phyloP scores from a whole-genome alignment of 2,329 filamentous ascomycete genomes.

The Cordyceps militaris region DNA sequence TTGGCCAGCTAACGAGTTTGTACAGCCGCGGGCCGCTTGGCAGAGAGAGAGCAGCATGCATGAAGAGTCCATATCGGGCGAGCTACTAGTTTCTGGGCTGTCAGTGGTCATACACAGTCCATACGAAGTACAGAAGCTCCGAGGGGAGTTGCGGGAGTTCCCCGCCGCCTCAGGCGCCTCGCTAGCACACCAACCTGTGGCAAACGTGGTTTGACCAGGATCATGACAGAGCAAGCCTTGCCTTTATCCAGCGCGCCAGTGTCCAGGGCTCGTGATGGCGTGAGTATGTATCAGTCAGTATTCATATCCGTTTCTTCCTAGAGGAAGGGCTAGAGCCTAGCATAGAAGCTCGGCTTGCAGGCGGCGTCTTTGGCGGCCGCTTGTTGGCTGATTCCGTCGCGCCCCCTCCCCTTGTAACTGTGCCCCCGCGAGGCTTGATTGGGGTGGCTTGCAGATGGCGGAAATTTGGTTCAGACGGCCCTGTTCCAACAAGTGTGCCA shows the following conservation, averaged over 20 bases:
- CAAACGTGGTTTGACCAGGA: not conserved
- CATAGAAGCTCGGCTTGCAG: not conserved
- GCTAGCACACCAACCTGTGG: not conserved
- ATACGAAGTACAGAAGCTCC: no score
- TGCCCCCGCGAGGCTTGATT: not conserved
- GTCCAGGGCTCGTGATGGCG: not conserved
- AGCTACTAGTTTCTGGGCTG: no score
- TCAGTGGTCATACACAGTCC: no score
- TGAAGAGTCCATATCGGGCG: no score
- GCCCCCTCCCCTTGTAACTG: not conserved
- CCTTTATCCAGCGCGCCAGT: no score
- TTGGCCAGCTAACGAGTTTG: no score
- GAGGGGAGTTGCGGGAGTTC: no score
- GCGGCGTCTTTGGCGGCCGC: slow-evolving; percentile 7
- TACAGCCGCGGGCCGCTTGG: no score
- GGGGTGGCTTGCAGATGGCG: not conserved
- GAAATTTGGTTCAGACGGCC: slow-evolving; percentile 5
- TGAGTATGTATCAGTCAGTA: not conserved
- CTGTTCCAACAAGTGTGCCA: not conserved
- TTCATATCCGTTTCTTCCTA: no score
- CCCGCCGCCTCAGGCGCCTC: not conserved
- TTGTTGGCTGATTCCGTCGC: slow-evolving; percentile 8
- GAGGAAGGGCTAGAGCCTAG: not conserved
- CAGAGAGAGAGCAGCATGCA: not conserved
- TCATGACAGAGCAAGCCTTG: not conserved